phyloP scores from a whole-genome alignment of 2,329 filamentous ascomycete species.

The Lojkania enalia region DNA sequence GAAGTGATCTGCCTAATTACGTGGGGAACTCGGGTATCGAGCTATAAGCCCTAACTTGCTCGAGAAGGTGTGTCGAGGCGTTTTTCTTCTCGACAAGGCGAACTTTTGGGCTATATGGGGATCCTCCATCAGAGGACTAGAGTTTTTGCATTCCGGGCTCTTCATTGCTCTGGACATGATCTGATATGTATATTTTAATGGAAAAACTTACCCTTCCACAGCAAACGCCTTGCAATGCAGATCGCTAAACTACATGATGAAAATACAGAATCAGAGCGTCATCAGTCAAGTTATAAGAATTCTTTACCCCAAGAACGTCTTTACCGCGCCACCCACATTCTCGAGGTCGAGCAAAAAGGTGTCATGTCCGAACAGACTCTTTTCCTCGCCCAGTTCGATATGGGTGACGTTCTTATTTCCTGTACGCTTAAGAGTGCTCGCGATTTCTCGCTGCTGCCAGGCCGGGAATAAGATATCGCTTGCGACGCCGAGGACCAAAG shows the following conservation, averaged over 20 bases:
- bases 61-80: too few relatives aligned
- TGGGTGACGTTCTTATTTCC: conserved; percentile 85
- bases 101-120: too few relatives aligned
- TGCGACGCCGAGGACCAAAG: conserved; percentile 88
- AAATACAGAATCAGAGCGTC: not conserved
- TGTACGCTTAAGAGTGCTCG: conserved; percentile 73
- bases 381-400: conserved; percentile 89
- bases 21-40: too few relatives aligned
- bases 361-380: conserved; percentile 94
- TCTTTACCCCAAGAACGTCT: conserved; percentile 70
- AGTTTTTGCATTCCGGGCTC: too few relatives aligned
- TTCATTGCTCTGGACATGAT: too few relatives aligned
- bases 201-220: too few relatives aligned
- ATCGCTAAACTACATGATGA: conserved; percentile 4
- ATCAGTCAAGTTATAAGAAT: not conserved
- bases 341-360: conserved; percentile 92
- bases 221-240: conserved; percentile 13
- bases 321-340: conserved; percentile 84
- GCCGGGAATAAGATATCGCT: conserved; percentile 97
- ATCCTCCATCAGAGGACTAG: too few relatives aligned
- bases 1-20: too few relatives aligned
- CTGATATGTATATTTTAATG: not conserved
- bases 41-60: too few relatives aligned
- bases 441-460: conserved; percentile 96
- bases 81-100: too few relatives aligned